A percentile compares a stretch with the other conserved stretches of the same genome.
Conservation (phyloP, 371 early-diverging fungal genomes). For the Apophysomyces elegans region DNA sequence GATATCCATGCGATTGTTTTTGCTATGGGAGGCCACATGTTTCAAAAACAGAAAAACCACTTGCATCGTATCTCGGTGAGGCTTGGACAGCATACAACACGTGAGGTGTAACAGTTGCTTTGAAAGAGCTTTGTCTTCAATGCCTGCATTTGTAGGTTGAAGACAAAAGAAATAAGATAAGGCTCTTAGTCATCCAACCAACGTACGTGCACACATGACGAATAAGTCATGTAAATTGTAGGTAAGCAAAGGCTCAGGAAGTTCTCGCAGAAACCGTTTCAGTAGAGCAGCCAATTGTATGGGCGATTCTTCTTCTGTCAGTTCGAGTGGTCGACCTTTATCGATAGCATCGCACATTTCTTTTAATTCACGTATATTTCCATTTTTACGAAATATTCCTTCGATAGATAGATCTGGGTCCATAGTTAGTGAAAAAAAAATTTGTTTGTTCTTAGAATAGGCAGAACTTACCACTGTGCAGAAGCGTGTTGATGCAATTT, state of each 20-base stretch:
- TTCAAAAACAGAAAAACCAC: constrained; percentile 85
- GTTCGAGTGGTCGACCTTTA: not conserved
- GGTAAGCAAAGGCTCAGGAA: constrained; percentile 94
- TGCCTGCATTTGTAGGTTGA: constrained; percentile 21
- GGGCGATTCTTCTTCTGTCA: constrained; percentile 57
- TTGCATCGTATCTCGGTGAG: constrained; percentile 89
- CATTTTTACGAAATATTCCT: constrained; percentile 97
- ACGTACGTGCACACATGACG: constrained; percentile 63
- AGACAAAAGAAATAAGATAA: not conserved
- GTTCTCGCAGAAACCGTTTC: constrained; percentile 92
- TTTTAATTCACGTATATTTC: constrained; percentile 89
- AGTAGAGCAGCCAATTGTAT: constrained; percentile 94
- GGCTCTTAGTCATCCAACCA: not conserved
- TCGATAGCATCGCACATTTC: constrained; percentile 69
- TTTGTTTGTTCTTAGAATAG: not conserved
- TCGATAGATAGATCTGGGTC: constrained; percentile 83
- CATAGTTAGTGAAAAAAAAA: constrained; percentile 1
- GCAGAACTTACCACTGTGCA: constrained; percentile 68
- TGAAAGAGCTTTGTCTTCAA: constrained; percentile 47
- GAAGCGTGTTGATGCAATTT: constrained; percentile 71
- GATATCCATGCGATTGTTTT: constrained; percentile 86
- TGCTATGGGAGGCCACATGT: constrained; percentile 75
- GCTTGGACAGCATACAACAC: constrained; percentile 84
- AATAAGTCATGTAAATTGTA: constrained; percentile 85
- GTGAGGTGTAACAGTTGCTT: constrained; percentile 75